A percentile compares a stretch with the other conserved stretches of the same genome.
phyloP scores from a whole-genome alignment of 202 grass and related monocot genomes.

The Brachypodium distachyon region DNA sequence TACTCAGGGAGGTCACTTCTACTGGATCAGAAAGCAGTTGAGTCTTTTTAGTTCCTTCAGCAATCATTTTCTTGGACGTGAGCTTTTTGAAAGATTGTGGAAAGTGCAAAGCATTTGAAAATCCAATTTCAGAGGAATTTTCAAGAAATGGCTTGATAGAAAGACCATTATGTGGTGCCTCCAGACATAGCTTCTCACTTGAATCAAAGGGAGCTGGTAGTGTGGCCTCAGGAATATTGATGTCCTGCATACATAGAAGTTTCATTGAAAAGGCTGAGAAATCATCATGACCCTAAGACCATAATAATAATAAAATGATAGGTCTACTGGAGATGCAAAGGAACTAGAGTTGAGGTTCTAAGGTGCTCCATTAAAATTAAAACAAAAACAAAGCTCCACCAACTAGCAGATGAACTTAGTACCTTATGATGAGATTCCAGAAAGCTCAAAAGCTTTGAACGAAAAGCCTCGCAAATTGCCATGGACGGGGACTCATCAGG shows the following conservation, averaged over 20 bases:
- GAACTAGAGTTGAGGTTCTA: not conserved
- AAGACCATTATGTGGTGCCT: conserved; percentile 15
- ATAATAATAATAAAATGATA: not conserved
- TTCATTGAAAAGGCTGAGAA: conserved; percentile 4
- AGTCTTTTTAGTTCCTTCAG: conserved; percentile 33
- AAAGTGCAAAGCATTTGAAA: conserved; percentile 65
- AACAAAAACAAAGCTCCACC: not conserved
- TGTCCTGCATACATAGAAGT: conserved; percentile 42
- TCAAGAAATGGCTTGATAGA: conserved; percentile 26
- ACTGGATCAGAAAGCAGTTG: conserved; percentile 38
- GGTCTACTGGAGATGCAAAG: not conserved
- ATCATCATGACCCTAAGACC: not conserved
- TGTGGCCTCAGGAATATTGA: conserved; percentile 61
- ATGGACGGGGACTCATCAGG: conserved; percentile 48
- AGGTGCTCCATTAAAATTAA: not conserved
- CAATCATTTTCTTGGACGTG: conserved; percentile 51
- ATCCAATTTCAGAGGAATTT: conserved; percentile 17
- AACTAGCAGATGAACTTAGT: conserved; percentile 10
- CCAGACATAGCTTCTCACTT: conserved; percentile 25
- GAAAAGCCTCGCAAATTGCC: conserved; percentile 64
- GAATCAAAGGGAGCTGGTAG: conserved; percentile 84
- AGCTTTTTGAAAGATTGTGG: conserved; percentile 64
- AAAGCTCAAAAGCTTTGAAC: conserved; percentile 61
- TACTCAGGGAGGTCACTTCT: conserved; percentile 1
- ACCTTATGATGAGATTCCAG: conserved; percentile 64